Percentiles rank a stretch among this genome's conserved stretches.
These are phyloP conservation scores for Pestalotiopsis sp. DNA, from an alignment of 2,329 filamentous ascomycete species.

Conservation along the genomic window DNA sequence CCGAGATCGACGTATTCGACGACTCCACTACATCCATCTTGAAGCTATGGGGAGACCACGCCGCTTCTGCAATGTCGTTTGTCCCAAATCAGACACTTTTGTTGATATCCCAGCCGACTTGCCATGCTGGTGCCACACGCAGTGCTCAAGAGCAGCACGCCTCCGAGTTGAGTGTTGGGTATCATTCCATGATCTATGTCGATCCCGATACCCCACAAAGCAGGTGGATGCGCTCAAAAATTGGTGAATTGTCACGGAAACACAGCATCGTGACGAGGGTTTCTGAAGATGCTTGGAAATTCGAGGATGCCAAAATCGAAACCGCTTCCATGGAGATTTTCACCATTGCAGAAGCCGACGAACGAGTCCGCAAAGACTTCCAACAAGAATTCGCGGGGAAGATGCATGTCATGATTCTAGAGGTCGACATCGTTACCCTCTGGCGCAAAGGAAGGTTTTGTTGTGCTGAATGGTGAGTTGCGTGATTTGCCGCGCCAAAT, in stretches of 20 bases:
- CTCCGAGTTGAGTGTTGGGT: conserved; percentile 31
- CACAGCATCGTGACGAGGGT: conserved; percentile 52
- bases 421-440: conserved; percentile 29
- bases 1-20: conserved; percentile 56
- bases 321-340: conserved; percentile 36
- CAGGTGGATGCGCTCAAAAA: conserved; percentile 51
- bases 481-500: background rate
- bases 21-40: conserved; percentile 53
- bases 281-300: conserved; percentile 38
- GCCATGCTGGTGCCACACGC: conserved; percentile 12
- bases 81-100: conserved; percentile 48
- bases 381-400: conserved; percentile 39
- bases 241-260: conserved; percentile 44
- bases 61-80: conserved; percentile 44
- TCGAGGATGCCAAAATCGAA: conserved; percentile 29
- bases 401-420: conserved; percentile 33
- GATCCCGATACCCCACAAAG: conserved; percentile 55
- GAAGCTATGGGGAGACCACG: conserved; percentile 55
- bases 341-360: conserved; percentile 43
- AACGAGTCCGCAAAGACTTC: conserved; percentile 35
- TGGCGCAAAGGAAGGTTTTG: conserved; percentile 36
- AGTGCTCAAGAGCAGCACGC: background rate
- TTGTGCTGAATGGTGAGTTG: conserved; percentile 40
- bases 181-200: conserved; percentile 52
- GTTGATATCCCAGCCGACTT: conserved; percentile 46